Percentiles rank a stretch among this genome's conserved stretches.
These are phyloP conservation scores for Trametes sanguinea DNA, from an alignment of 768 basidiomycete species.

Conservation along the genomic window DNA sequence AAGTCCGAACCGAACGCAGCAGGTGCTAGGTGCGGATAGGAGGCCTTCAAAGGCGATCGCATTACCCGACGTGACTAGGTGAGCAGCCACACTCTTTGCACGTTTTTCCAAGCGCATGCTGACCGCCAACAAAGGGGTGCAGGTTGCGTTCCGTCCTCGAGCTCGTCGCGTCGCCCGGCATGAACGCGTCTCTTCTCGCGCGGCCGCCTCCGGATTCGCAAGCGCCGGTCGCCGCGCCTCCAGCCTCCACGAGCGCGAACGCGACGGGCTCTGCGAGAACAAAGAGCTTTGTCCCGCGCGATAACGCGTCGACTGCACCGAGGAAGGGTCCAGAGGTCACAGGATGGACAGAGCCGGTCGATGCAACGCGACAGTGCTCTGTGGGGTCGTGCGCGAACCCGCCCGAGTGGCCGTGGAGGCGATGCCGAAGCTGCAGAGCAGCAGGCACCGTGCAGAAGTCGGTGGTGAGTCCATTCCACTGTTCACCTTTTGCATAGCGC, in stretches of 20 bases:
- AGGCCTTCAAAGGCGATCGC: not conserved
- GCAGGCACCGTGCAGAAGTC: not conserved
- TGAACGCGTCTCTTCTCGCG: conserved; percentile 7
- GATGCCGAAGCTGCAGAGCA: not conserved
- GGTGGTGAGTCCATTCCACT: not conserved
- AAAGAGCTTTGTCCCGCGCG: not conserved
- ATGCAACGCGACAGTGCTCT: not conserved
- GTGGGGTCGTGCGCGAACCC: conserved; percentile 5
- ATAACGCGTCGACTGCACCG: not conserved
- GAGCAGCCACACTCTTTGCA: not conserved
- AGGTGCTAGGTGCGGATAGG: not conserved
- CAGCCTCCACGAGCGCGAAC: not conserved
- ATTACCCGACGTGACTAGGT: not conserved
- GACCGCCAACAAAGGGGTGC: not conserved
- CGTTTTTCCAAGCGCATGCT: not conserved
- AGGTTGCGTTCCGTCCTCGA: conserved; percentile 6
- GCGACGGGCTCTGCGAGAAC: not conserved
- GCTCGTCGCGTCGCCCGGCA: not conserved
- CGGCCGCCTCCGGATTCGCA: not conserved
- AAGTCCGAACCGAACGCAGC: not conserved
- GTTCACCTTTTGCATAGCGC: no score
- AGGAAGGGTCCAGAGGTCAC: not conserved
- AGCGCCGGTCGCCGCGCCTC: not conserved
- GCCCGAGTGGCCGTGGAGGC: conserved; percentile 6
- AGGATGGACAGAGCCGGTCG: not conserved